These are phyloP conservation scores for Trebouxia gelatinosa DNA, from an alignment of 163 green algal genomes.

Conservation along the genomic window DNA sequence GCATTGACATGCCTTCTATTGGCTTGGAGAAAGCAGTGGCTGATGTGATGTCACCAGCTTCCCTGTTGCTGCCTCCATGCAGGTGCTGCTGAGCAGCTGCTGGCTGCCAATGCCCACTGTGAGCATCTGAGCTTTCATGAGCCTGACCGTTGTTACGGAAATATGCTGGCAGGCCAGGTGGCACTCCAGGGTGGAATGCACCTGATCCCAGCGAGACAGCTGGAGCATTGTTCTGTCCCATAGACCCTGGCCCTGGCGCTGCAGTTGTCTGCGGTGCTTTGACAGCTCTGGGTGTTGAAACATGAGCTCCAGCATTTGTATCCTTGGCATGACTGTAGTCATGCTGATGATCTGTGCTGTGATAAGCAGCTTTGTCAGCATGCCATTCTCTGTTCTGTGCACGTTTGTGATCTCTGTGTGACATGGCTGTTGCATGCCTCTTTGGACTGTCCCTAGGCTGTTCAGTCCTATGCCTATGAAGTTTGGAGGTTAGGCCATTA, in stretches of 20 bases:
- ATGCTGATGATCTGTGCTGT: not conserved
- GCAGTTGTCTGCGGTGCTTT: slow-evolving; percentile 9
- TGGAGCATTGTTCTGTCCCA: not conserved
- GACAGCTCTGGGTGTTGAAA: slow-evolving; percentile 16
- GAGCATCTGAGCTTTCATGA: slow-evolving; percentile 1
- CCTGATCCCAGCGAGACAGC: slow-evolving; percentile 5
- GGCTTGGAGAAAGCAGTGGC: slow-evolving; percentile 11
- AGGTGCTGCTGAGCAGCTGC: not conserved
- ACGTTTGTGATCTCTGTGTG: slow-evolving; percentile 1
- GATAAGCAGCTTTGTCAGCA: not conserved
- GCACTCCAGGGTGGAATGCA: slow-evolving; percentile 5
- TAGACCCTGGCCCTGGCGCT: not conserved
- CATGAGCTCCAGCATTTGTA: not conserved
- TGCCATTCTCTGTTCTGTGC: slow-evolving; percentile 2
- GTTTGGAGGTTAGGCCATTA: too few relatives aligned
- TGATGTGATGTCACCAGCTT: not conserved
- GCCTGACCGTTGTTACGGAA: not conserved
- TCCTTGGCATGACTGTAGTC: slow-evolving; percentile 2
- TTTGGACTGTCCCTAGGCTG: too few relatives aligned
- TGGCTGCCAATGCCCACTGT: slow-evolving; percentile 9
- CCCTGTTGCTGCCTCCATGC: not conserved
- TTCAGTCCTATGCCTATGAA: too few relatives aligned
- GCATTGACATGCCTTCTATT: not conserved
- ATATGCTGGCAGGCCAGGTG: slow-evolving; percentile 8
- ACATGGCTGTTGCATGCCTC: too few relatives aligned